Conservation (phyloP, 2,329 filamentous ascomycete species). For the Alternaria arborescens region DNA sequence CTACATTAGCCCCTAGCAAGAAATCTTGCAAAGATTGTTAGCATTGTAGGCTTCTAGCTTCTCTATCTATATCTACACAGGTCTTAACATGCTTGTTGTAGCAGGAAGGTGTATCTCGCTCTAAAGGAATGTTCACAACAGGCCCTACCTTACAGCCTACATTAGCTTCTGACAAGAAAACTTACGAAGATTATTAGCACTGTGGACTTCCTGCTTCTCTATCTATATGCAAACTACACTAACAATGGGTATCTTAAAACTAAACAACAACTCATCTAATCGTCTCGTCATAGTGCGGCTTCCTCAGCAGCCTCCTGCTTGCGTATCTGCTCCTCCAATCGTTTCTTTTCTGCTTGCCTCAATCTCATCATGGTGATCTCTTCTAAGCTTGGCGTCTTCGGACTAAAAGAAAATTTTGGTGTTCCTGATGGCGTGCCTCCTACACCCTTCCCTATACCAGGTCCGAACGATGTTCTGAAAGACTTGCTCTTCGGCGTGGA, state of each 20-base stretch:
- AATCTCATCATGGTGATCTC: constrained; percentile 57
- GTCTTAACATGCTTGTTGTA: too few species aligned
- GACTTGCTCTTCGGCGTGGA: constrained; percentile 36
- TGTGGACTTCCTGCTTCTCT: background rate
- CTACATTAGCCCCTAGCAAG: too few species aligned
- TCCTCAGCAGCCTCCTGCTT: constrained; percentile 49
- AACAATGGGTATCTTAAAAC: constrained; percentile 11
- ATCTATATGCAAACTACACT: background rate
- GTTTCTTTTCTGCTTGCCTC: constrained; percentile 55
- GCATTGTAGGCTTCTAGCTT: too few species aligned
- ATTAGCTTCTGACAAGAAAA: too few species aligned
- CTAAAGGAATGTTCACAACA: too few species aligned
- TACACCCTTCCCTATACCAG: constrained; percentile 25
- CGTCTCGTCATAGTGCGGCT: constrained; percentile 4
- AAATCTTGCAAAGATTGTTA: too few species aligned
- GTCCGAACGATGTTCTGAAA: constrained; percentile 40
- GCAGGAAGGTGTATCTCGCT: too few species aligned
- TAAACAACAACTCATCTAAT: background rate
- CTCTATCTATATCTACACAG: background rate
- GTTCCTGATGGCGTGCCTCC: constrained; percentile 39
- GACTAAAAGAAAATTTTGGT: constrained; percentile 56
- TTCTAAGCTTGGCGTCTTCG: constrained; percentile 47
- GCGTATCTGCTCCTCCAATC: constrained; percentile 56
- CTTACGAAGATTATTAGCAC: too few species aligned
- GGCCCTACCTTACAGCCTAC: too few species aligned